Conservation (phyloP, 2,329 filamentous ascomycete species). For the Diaporthe sp. region DNA sequence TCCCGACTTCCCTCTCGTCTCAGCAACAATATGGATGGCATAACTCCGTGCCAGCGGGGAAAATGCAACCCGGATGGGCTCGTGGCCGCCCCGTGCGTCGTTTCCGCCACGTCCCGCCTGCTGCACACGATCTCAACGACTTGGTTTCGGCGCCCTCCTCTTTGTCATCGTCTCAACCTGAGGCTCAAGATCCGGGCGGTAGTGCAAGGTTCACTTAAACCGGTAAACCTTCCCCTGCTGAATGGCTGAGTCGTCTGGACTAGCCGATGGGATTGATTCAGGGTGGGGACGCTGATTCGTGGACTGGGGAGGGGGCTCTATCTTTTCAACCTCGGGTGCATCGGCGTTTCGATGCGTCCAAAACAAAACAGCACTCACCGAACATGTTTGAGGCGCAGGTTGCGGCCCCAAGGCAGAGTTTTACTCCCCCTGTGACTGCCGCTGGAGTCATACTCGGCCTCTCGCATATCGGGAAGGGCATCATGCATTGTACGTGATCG, state of each 20-base stretch:
- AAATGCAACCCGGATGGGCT: conserved; percentile 17
- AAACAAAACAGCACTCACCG: conserved; percentile 28
- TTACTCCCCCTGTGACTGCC: not conserved
- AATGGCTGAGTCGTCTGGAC: conserved; percentile 31
- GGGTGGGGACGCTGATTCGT: conserved; percentile 6
- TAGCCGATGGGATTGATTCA: conserved; percentile 13
- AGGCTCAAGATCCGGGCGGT: not conserved
- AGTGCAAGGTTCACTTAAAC: conserved; percentile 25
- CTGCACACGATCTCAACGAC: not conserved
- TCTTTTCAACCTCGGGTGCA: not conserved
- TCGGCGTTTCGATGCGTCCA: conserved; percentile 23
- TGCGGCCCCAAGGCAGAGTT: conserved; percentile 6
- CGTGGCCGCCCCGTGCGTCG: conserved; percentile 22
- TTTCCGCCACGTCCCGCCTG: conserved; percentile 19
- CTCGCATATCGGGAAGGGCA: not conserved
- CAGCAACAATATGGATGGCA: conserved; percentile 30
- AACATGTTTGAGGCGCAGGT: conserved; percentile 28
- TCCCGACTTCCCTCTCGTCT: conserved; percentile 26
- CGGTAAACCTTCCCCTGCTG: conserved; percentile 17
- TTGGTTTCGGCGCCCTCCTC: conserved; percentile 4
- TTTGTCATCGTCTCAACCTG: conserved; percentile 23
- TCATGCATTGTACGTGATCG: not conserved
- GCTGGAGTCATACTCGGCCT: not conserved
- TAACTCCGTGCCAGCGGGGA: conserved; percentile 15
- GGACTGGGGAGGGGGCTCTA: not conserved